Conservation (phyloP, 2,329 filamentous ascomycete species). For the Colletotrichum sp. region DNA sequence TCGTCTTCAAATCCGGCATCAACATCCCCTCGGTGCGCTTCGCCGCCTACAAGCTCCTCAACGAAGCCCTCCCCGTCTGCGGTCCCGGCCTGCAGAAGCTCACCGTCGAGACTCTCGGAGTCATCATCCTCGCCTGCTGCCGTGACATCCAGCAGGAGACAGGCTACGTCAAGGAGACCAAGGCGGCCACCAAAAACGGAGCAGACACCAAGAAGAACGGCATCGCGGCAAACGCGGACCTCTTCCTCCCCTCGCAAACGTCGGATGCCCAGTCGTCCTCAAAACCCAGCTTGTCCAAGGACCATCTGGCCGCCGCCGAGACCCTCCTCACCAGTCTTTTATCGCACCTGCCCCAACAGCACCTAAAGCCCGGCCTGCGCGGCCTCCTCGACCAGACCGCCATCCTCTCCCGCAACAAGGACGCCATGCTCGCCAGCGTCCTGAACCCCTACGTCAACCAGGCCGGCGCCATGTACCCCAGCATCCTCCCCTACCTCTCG, state of each 20-base stretch:
- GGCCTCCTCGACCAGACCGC: slow-evolving; percentile 82
- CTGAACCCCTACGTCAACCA: slow-evolving; percentile 75
- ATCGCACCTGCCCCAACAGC: slow-evolving; percentile 66
- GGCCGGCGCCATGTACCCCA: slow-evolving; percentile 69
- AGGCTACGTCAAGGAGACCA: slow-evolving; percentile 50
- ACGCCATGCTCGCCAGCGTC: slow-evolving; percentile 81
- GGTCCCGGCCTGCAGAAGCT: slow-evolving; percentile 73
- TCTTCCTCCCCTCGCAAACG: slow-evolving; percentile 63
- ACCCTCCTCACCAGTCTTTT: slow-evolving; percentile 68
- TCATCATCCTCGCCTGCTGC: slow-evolving; percentile 73
- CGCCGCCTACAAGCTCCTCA: slow-evolving; percentile 64
- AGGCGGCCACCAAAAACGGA: slow-evolving; percentile 29
- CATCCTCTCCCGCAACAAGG: slow-evolving; percentile 71
- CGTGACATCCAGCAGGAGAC: slow-evolving; percentile 69
- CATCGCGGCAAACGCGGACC: slow-evolving; percentile 69
- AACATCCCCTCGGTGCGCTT: slow-evolving; percentile 60
- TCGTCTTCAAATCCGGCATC: slow-evolving; percentile 69
- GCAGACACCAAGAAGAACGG: slow-evolving; percentile 43
- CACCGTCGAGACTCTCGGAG: slow-evolving; percentile 66
- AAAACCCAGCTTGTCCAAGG: slow-evolving; percentile 44
- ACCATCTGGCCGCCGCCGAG: slow-evolving; percentile 62
- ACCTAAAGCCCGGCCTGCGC: slow-evolving; percentile 74
- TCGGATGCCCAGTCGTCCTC: slow-evolving; percentile 35
- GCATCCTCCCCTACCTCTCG: slow-evolving; percentile 80
- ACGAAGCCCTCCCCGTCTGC: slow-evolving; percentile 61